phyloP scores from a whole-genome alignment of 2,329 filamentous ascomycete species.

The Didymella pomorum region DNA sequence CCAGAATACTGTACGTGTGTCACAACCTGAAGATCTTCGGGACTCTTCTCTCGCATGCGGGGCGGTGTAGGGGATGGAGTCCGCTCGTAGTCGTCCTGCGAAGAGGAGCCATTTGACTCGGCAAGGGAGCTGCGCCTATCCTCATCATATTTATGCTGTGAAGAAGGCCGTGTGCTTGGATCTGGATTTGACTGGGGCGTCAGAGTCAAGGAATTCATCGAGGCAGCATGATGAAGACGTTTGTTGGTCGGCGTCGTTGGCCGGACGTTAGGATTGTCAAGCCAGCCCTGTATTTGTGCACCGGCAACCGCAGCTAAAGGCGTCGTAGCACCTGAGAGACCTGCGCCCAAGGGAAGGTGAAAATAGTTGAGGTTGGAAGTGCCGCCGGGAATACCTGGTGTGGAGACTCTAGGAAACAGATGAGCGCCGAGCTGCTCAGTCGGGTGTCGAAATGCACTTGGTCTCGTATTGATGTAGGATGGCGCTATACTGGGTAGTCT shows the following conservation, averaged over 20 bases:
- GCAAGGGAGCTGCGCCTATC: slow-evolving; percentile 39
- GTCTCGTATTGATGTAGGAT: slow-evolving; percentile 37
- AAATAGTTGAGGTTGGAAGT: slow-evolving; percentile 84
- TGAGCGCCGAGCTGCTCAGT: slow-evolving; percentile 43
- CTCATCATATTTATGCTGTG: slow-evolving; percentile 51
- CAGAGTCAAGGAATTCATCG: slow-evolving; percentile 56
- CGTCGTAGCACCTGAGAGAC: slow-evolving; percentile 78
- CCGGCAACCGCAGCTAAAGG: slow-evolving; percentile 81
- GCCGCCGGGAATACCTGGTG: slow-evolving; percentile 71
- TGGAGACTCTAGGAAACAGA: slow-evolving; percentile 54
- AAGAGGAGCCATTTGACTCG: slow-evolving; percentile 37
- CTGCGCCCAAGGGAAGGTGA: slow-evolving; percentile 75
- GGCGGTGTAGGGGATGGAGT: slow-evolving; percentile 54
- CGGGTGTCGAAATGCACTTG: slow-evolving; percentile 42
- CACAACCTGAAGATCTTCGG: slow-evolving; percentile 91
- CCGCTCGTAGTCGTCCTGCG: slow-evolving; percentile 40
- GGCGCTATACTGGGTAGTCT: slow-evolving; percentile 34
- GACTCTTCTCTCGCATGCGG: slow-evolving; percentile 73
- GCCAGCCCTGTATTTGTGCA: slow-evolving; percentile 67
- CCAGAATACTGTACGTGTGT: slow-evolving; percentile 90
- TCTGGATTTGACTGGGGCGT: slow-evolving; percentile 57
- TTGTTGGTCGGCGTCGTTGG: slow-evolving; percentile 47
- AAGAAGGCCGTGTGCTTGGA: slow-evolving; percentile 55
- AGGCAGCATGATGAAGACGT: slow-evolving; percentile 50
- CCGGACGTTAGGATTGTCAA: slow-evolving; percentile 43